Percentiles rank a stretch among this genome's conserved stretches.
phyloP scores from a whole-genome alignment of 345 rosid species.

The Lenwebbia sp. region DNA sequence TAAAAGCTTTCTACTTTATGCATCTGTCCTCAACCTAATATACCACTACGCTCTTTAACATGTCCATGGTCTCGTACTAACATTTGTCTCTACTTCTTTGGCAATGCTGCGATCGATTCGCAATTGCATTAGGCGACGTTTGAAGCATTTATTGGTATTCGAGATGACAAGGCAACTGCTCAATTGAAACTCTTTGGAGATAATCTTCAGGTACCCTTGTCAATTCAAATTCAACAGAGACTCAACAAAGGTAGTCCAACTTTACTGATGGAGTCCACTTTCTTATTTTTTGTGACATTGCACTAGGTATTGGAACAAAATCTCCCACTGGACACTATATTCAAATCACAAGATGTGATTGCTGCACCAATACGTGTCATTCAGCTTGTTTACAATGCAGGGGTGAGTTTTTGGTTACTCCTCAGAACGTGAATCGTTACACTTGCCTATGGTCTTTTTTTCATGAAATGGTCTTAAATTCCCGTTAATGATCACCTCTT shows the following conservation, averaged over 20 bases:
- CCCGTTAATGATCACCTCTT: background rate
- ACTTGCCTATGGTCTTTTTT: background rate
- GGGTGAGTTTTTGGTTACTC: constrained; percentile 40
- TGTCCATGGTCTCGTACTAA: background rate
- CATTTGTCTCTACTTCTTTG: background rate
- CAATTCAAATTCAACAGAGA: background rate
- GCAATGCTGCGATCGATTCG: background rate
- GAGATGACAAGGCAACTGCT: constrained; percentile 78
- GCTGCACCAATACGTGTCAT: constrained; percentile 96
- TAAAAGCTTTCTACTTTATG: background rate
- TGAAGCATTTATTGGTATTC: constrained; percentile 80
- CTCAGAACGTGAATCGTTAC: background rate
- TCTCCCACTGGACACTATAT: constrained; percentile 74
- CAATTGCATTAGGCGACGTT: constrained; percentile 54
- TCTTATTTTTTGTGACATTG: background rate
- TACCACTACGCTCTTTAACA: background rate
- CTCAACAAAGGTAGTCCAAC: background rate
- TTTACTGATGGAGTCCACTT: background rate
- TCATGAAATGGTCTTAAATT: background rate
- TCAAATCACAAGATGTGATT: constrained; percentile 56
- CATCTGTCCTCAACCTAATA: background rate
- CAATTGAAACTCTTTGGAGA: constrained; percentile 81
- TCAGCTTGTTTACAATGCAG: constrained; percentile 70
- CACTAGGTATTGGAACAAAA: constrained; percentile 70
- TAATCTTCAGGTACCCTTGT: constrained; percentile 53